Conservation (phyloP, 352 stramenopile genomes). For the Thraustochytrium striatum region DNA sequence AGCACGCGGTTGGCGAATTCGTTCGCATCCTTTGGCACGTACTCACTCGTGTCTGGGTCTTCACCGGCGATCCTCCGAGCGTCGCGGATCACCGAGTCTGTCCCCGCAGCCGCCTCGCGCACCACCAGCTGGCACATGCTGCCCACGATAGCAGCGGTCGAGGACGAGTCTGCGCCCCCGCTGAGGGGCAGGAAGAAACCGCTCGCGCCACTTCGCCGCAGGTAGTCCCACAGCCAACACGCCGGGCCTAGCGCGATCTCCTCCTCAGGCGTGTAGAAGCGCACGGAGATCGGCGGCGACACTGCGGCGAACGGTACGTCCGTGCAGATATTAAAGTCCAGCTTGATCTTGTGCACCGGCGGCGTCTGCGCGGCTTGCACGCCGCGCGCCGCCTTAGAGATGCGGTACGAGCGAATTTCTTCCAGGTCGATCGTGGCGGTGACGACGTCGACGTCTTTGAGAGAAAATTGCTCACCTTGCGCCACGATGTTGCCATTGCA, state of each 20-base stretch:
- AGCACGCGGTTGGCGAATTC: slow-evolving; percentile 86
- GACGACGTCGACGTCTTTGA: slow-evolving; percentile 92
- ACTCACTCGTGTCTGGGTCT: slow-evolving; percentile 55
- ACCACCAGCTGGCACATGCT: slow-evolving; percentile 93
- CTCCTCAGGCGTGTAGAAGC: slow-evolving; percentile 80
- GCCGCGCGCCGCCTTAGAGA: slow-evolving; percentile 81
- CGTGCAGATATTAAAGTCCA: slow-evolving; percentile 46
- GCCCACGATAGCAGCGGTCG: slow-evolving; percentile 91
- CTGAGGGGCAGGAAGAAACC: slow-evolving; percentile 95
- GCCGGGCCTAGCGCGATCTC: slow-evolving; percentile 93
- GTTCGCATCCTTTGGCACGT: slow-evolving; percentile 66
- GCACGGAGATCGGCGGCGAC: background rate
- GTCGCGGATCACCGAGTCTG: slow-evolving; percentile 35
- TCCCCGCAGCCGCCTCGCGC: slow-evolving; percentile 17
- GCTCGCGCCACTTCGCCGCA: slow-evolving; percentile 74
- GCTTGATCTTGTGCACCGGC: slow-evolving; percentile 37
- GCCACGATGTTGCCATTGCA: slow-evolving; percentile 92
- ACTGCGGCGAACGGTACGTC: background rate
- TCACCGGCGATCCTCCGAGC: slow-evolving; percentile 17
- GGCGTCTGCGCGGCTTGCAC: slow-evolving; percentile 75
- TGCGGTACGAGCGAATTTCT: slow-evolving; percentile 91
- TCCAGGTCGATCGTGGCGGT: slow-evolving; percentile 96
- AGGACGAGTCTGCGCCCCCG: slow-evolving; percentile 91
- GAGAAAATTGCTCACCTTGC: slow-evolving; percentile 91
- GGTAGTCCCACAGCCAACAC: slow-evolving; percentile 98